These are phyloP conservation scores for Cadophora sp. DNA, from an alignment of 2,329 filamentous ascomycete species.

Conservation along the genomic window DNA sequence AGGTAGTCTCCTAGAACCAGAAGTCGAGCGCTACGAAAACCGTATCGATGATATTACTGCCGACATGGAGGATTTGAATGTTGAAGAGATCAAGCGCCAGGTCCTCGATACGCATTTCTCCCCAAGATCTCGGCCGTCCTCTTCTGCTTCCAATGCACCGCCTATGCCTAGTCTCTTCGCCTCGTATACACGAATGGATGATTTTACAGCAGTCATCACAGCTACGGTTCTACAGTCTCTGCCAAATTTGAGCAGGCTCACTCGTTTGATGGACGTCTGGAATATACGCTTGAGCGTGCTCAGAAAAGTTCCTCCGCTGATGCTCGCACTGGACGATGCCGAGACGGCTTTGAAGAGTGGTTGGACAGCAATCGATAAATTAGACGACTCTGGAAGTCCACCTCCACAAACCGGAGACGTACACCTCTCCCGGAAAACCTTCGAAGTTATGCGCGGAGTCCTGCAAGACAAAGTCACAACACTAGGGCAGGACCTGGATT, in stretches of 20 bases:
- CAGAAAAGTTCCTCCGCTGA: slow-evolving; percentile 72
- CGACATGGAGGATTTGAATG: slow-evolving; percentile 71
- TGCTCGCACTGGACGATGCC: slow-evolving; percentile 70
- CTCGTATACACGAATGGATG: slow-evolving; percentile 78
- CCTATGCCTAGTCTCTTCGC: slow-evolving; percentile 50
- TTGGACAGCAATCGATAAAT: slow-evolving; percentile 64
- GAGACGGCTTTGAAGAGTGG: slow-evolving; percentile 69
- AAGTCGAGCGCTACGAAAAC: slow-evolving; percentile 72
- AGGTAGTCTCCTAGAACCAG: slow-evolving; percentile 71
- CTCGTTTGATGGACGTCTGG: slow-evolving; percentile 79
- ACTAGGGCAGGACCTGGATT: slow-evolving; percentile 78
- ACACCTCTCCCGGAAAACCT: slow-evolving; percentile 48
- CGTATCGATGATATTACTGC: slow-evolving; percentile 76
- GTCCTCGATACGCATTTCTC: slow-evolving; percentile 82
- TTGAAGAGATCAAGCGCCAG: slow-evolving; percentile 89
- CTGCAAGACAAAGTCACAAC: slow-evolving; percentile 73
- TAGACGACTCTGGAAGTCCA: slow-evolving; percentile 13
- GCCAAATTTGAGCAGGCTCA: slow-evolving; percentile 78
- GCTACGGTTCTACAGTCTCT: slow-evolving; percentile 90
- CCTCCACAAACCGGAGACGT: slow-evolving; percentile 1
- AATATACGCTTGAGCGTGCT: slow-evolving; percentile 77
- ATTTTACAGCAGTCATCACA: slow-evolving; percentile 88
- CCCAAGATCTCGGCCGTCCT: slow-evolving; percentile 60
- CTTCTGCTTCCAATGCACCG: slow-evolving; percentile 53
- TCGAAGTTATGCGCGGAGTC: slow-evolving; percentile 64